Evolutionary conservation across 2,329 filamentous ascomycete genomes (phyloP), one percentile per base, ranked within the genome.

Genomic region (Lomentospora prolificans): DNA sequence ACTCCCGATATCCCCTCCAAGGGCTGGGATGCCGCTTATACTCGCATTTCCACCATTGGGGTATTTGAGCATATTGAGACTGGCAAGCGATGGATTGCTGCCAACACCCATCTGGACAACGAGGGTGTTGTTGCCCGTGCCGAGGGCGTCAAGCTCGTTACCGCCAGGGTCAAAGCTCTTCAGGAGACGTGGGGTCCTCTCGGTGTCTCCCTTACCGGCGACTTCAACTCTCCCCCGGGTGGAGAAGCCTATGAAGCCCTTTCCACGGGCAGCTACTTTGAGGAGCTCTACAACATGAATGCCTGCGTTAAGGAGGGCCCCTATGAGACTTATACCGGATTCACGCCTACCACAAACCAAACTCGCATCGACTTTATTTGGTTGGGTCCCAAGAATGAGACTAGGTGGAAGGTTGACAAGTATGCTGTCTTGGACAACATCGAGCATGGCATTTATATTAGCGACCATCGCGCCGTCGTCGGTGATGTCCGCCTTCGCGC

Each of bases 21-120:
- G 57, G 86, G 87, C 17, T 95, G 89, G 87, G 80, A 82, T 56
- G 81, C 81, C 6, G 74, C 67, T 3, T 70, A 76, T 56, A 75
- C 79, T 41, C 73, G 86, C 8, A 79, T 88, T 52, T 75, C 86
- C 36, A 86, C 84, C 0, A 72, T 85, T 36, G 85, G 77, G 4
- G 72, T 74, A 10, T 87, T 89, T 63, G 64, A 72, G 30, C 78
- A 86, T 64, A 64, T 64, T n/a, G 60, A 60, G 3, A 80, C 74
- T 5, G 73, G 73, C 6, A 70, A 70, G 44, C 68, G 67, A 6
- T 72, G 87, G 22, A 69, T 85, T 8, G 77, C 84, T 12, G 78
- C 86, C 70, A 84, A 77, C 68, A 89, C 86, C 5, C 86, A 89
- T 64, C 75, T 89, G 22, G 86, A 90, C 65, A 77, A 89, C 61